Evolutionary conservation across 148 eudicot species (phyloP), one percentile per base, ranked within the genome.

Genomic region (Hydrangea macrophylla): DNA sequence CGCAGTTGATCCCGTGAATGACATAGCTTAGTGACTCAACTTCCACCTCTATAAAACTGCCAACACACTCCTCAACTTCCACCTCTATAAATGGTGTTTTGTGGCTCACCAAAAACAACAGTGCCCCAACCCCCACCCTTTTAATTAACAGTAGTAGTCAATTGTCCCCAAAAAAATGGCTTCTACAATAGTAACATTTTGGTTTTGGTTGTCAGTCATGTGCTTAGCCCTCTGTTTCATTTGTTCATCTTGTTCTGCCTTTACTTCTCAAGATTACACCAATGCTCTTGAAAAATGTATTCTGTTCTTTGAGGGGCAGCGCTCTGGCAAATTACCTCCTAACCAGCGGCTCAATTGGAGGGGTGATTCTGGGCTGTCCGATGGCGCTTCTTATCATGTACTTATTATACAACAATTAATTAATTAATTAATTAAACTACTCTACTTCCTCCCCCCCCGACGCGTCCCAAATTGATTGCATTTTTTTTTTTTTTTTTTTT

Each of bases 281-380:
- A 64, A 67, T 39, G 97, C 97, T 13, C 90, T 91, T 15, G 71
- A 74, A 8, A 91, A 91, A 69, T 91, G 92, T 0, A 85, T 91
- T 61, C 84, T 88, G 32, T 91, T 91, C 68, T 91, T 81, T 54
- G 90, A 91, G 73, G 97, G 95, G 3, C 97, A 91, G 65, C 79
- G 97, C 18, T 91, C 97, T 0, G 97, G 97, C 45, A 79, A 72
- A 50, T 62, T 91, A 25, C 94, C 94, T 0, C 10, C 76, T 6
- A 70, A 63, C 69, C 97, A 91, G 22, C 81, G 85, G 10, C 82
- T 86, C 57, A 64, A 58, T 1, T 91, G 97, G 97, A 83, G 95
- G 62, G 88, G 67, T 13, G 76, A 91, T 75, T 91, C 97, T 1
- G 97, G 75, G 12, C 76, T 91, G 62, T 80, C 87, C 0, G 97